Base-by-base conservation (phyloP, 441 rosid species). In the Gossypium trilobum region DNA sequence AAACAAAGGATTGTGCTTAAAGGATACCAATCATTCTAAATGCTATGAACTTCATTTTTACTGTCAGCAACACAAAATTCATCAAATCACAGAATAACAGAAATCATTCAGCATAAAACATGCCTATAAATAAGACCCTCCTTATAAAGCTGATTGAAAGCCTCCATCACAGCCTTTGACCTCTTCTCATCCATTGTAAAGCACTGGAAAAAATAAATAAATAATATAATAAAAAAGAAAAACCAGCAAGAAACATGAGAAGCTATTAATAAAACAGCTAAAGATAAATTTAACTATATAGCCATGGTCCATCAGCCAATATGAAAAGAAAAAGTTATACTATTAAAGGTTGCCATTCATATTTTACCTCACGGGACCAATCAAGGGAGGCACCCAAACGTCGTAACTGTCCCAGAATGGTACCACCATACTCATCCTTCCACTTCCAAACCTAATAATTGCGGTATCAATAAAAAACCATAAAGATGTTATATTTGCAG, bases 361-460 rank as follows among this genome's bases (percentile, higher is more conserved):
- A 75, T n/a, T 69, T 72, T 75, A 94, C 98, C 97, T 94, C 97
- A 72, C 89, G 97, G 16, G 99, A 88, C 97, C 99, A 94, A 78
- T 94, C 99, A 78, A 92, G 97, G 23, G 97, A 92, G 46, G 97
- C 86, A 80, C 97, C 99, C 77, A 92, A 79, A 17, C 91, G 78
- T 0, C 99, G 85, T 71, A 56, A 82, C 71, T 94, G 99, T 74
- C 58, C 16, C 68, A 90, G 61, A 77, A 94, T 94, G 46, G 92
- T 85, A 56, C 92, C 86, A 59, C 99, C 99, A 76, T 85, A 82
- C 66, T 87, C 74, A 27, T 88, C 73, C 83, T 88, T 90, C 99
- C 97, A 94, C 66, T 89, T 89, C 97, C 97, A 94, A 71, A 88
- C 97, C 99, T 92, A 80, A 76, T 60, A 65, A 79, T 54, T 48